Conservation (phyloP, 1,284 basidiomycete genomes). For the Apiotrichum porosum region DNA sequence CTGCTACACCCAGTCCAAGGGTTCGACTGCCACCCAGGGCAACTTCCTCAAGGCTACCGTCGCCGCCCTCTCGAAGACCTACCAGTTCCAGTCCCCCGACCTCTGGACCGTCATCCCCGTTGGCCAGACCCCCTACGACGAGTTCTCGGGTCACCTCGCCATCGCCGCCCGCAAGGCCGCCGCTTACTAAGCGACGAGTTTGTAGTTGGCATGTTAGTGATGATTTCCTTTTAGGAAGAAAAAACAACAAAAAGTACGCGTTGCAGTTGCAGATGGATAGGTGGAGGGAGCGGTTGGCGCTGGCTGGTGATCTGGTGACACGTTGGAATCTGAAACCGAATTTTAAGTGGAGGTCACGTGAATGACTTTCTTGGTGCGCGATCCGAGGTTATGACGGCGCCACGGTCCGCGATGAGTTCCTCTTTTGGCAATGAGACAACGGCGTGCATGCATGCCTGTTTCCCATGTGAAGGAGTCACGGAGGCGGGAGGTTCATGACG, state of each 20-base stretch:
- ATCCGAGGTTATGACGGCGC: too few species aligned
- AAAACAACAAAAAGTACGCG: neutral
- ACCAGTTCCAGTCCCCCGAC: constrained; percentile 92
- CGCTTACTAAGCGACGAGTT: constrained; percentile 56
- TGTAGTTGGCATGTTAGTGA: constrained; percentile 12
- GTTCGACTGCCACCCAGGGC: constrained; percentile 98
- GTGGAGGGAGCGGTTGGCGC: neutral
- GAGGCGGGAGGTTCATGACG: too few species aligned
- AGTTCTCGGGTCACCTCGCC: constrained; percentile 85
- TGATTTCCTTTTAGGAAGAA: too few species aligned
- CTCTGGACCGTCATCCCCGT: constrained; percentile 90
- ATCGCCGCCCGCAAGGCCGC: constrained; percentile 73
- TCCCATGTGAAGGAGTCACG: too few species aligned
- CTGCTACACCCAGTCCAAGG: constrained; percentile 76
- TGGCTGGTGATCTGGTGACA: neutral
- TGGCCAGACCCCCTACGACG: constrained; percentile 80
- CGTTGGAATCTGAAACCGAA: too few species aligned
- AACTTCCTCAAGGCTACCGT: constrained; percentile 99
- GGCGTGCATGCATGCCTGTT: too few species aligned
- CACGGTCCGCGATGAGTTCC: too few species aligned
- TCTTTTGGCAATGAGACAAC: too few species aligned
- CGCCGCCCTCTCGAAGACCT: constrained; percentile 95
- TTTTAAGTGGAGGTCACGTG: too few species aligned
- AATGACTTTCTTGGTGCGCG: too few species aligned
- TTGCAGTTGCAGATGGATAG: neutral